A percentile compares a stretch with the other conserved stretches of the same genome.
Evolutionary conservation across 306 rosid genomes (phyloP).

Genomic region (Vicia sativa): DNA sequence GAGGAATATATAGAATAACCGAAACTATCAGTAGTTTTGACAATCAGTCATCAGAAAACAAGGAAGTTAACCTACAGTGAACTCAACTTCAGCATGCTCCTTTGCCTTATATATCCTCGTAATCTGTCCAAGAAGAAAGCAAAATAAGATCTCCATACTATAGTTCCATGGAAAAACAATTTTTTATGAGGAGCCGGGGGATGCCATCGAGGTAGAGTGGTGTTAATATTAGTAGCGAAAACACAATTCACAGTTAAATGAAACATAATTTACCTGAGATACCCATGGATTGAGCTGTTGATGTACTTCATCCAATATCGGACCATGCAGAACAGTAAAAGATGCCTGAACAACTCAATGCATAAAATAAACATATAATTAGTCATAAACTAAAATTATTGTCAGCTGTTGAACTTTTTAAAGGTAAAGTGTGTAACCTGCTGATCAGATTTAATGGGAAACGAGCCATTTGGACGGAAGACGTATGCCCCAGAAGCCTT

Average conservation of each 20-base stretch:
- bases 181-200: constrained; percentile 2
- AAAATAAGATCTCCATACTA: constrained; percentile 13
- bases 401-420: constrained; percentile 13
- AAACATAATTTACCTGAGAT: constrained; percentile 52
- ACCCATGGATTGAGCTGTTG: constrained; percentile 59
- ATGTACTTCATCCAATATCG: constrained; percentile 62
- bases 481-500: constrained; percentile 66
- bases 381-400: constrained; percentile 23
- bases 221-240: neutral
- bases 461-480: constrained; percentile 59
- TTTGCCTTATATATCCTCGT: constrained; percentile 73
- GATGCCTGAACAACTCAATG: constrained; percentile 43
- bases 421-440: constrained; percentile 45
- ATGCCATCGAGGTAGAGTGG: neutral
- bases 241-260: constrained; percentile 2
- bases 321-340: constrained; percentile 52
- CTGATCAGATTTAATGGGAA: constrained; percentile 45
- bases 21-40: constrained; percentile 14
- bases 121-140: constrained; percentile 49
- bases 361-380: constrained; percentile 21
- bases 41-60: constrained; percentile 26
- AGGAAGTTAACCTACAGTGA: constrained; percentile 63
- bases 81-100: constrained; percentile 97
- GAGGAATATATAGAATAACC: constrained; percentile 23
- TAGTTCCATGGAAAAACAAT: constrained; percentile 17